Evolutionary conservation across 1,284 basidiomycete genomes (phyloP).

Genomic region (Moesziomyces sp.): DNA sequence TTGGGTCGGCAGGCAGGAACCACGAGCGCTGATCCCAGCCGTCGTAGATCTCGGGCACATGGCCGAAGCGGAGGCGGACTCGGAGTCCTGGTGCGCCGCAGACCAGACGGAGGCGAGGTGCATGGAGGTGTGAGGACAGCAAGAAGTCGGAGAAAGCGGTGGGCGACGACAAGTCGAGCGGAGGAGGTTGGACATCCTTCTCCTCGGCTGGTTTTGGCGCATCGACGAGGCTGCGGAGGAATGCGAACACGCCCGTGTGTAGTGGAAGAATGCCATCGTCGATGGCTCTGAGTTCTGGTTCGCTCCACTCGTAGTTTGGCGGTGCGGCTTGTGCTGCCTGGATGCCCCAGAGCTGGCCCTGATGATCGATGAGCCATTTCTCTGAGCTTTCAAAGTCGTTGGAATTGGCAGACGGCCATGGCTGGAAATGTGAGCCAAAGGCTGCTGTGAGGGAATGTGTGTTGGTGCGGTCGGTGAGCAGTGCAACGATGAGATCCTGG

Average conservation of each 20-base stretch:
- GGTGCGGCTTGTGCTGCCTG: slow-evolving; percentile 42
- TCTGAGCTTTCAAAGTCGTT: slow-evolving; percentile 43
- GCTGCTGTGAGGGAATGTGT: slow-evolving; percentile 29
- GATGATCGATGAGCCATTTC: slow-evolving; percentile 50
- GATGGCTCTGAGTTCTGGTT: slow-evolving; percentile 40
- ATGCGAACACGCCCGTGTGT: slow-evolving; percentile 66
- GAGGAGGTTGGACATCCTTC: slow-evolving; percentile 83
- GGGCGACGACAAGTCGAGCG: slow-evolving; percentile 72
- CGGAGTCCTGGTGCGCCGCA: slow-evolving; percentile 73
- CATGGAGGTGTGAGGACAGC: slow-evolving; percentile 77
- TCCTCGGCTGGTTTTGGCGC: slow-evolving; percentile 78
- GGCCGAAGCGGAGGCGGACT: slow-evolving; percentile 74
- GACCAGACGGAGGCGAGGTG: slow-evolving; percentile 77
- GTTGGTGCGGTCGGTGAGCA: slow-evolving; percentile 50
- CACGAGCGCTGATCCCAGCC: slow-evolving; percentile 46
- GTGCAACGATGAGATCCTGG: slow-evolving; percentile 39
- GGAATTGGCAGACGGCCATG: slow-evolving; percentile 41
- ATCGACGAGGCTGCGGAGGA: slow-evolving; percentile 73
- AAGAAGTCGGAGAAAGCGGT: slow-evolving; percentile 74
- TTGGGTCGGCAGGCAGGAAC: slow-evolving; percentile 49
- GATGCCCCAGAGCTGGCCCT: slow-evolving; percentile 50
- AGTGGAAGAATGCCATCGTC: slow-evolving; percentile 43
- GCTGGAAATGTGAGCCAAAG: slow-evolving; percentile 49
- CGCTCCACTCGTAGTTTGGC: slow-evolving; percentile 53
- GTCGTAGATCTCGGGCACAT: slow-evolving; percentile 82